These are phyloP conservation scores for Pogostemon cablin DNA, from an alignment of 257 asterid genomes.

Conservation along the genomic window DNA sequence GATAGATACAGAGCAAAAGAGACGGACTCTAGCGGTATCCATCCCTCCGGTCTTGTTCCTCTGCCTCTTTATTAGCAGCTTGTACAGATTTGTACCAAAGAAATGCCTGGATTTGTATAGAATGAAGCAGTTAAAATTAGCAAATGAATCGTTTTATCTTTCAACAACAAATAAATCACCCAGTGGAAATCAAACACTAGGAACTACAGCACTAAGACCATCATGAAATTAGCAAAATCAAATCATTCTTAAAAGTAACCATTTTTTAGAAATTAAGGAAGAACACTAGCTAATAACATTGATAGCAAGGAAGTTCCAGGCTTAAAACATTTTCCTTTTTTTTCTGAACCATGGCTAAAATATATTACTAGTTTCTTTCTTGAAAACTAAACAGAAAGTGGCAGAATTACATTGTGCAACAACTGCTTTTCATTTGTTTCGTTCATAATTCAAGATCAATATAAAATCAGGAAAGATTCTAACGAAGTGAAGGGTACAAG, in stretches of 20 bases:
- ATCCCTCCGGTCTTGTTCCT: slow-evolving; percentile 91
- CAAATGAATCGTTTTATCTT: background rate
- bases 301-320: slow-evolving; percentile 3
- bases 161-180: slow-evolving; percentile 8
- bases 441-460: background rate
- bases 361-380: background rate
- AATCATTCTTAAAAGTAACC: slow-evolving; percentile 7
- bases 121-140: background rate
- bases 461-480: background rate
- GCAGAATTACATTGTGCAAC: background rate
- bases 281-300: background rate
- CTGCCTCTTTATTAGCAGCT: slow-evolving; percentile 92
- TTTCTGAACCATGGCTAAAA: background rate
- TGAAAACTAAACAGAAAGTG: background rate
- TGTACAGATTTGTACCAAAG: slow-evolving; percentile 96
- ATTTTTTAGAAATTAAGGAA: background rate
- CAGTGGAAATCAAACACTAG: background rate
- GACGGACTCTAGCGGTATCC: slow-evolving; percentile 57
- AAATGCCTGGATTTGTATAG: slow-evolving; percentile 61
- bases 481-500: slow-evolving; percentile 1
- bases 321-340: background rate
- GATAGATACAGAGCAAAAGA: slow-evolving; percentile 1
- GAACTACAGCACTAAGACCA: background rate
- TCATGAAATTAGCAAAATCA: slow-evolving; percentile 19
- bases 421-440: background rate